Percentiles rank a stretch among this genome's conserved stretches.
phyloP scores from a whole-genome alignment of 768 basidiomycete species.

The Lentinula lateritia region DNA sequence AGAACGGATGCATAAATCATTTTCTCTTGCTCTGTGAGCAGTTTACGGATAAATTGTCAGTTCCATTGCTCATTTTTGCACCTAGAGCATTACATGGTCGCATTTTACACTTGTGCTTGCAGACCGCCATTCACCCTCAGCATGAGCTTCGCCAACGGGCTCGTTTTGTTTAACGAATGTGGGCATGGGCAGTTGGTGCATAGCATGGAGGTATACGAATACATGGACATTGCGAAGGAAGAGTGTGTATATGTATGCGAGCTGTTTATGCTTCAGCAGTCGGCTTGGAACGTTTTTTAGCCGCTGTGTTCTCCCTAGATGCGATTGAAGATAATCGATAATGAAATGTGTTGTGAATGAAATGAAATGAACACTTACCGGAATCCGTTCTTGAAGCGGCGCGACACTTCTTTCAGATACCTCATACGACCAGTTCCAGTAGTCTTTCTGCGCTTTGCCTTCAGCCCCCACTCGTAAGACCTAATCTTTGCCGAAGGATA shows the following conservation, averaged over 20 bases:
- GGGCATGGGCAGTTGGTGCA: neutral
- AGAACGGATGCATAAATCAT: too few species aligned
- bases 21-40: too few species aligned
- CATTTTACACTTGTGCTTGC: too few species aligned
- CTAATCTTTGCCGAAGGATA: constrained; percentile 94
- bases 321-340: too few species aligned
- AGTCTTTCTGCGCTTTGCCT: constrained; percentile 99
- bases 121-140: too few species aligned
- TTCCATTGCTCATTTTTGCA: too few species aligned
- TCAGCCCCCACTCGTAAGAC: constrained; percentile 96
- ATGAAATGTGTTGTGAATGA: neutral
- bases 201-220: neutral
- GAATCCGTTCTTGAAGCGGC: constrained; percentile 99
- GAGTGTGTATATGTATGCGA: neutral
- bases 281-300: constrained; percentile 77
- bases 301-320: constrained; percentile 79
- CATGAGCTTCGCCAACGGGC: too few species aligned
- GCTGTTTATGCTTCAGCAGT: constrained; percentile 31
- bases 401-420: constrained; percentile 86
- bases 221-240: constrained; percentile 3
- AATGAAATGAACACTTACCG: constrained; percentile 41
- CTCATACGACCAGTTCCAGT: constrained; percentile 96
- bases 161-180: neutral
- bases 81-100: too few species aligned
- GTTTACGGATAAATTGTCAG: too few species aligned